Percentiles rank a stretch among this genome's conserved stretches.
These are phyloP conservation scores for Lachnum nothofagi DNA, from an alignment of 2,329 filamentous ascomycete genomes.

Conservation along the genomic window DNA sequence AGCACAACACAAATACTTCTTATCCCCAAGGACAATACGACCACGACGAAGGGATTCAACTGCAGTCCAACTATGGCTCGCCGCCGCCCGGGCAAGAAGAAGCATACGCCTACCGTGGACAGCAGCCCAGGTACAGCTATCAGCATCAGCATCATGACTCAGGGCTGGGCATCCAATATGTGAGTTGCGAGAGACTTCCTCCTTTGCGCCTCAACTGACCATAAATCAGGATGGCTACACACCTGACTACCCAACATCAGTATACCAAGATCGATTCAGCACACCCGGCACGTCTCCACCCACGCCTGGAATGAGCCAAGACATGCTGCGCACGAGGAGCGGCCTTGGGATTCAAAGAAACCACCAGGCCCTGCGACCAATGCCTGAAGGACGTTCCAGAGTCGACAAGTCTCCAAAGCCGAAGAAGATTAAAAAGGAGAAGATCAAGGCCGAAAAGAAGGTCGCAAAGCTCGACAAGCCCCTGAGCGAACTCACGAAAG, in stretches of 20 bases:
- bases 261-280: constrained; percentile 39
- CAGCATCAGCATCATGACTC: constrained; percentile 27
- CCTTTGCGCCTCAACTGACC: constrained; percentile 13
- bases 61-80: constrained; percentile 28
- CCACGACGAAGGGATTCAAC: constrained; percentile 21
- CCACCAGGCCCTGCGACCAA: constrained; percentile 25
- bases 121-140: constrained; percentile 25
- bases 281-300: constrained; percentile 52
- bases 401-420: constrained; percentile 30
- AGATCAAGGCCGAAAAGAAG: constrained; percentile 40
- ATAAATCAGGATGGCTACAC: constrained; percentile 21
- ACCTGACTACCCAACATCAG: constrained; percentile 14
- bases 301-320: constrained; percentile 35
- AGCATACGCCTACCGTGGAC: constrained; percentile 16
- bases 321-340: constrained; percentile 29
- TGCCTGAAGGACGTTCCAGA: constrained; percentile 25
- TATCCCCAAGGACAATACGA: constrained; percentile 28
- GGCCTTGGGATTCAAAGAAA: constrained; percentile 22
- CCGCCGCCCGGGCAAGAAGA: constrained; percentile 21
- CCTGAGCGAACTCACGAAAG: constrained; percentile 64
- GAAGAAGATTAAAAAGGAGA: constrained; percentile 35
- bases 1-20: constrained; percentile 38
- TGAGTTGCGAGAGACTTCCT: constrained; percentile 11
- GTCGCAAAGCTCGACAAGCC: constrained; percentile 58
- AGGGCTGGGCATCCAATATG: constrained; percentile 26